A percentile compares a stretch with the other conserved stretches of the same genome.
These are phyloP conservation scores for Heliamphora pulchella DNA, from an alignment of 179 eudicot species.

Conservation along the genomic window DNA sequence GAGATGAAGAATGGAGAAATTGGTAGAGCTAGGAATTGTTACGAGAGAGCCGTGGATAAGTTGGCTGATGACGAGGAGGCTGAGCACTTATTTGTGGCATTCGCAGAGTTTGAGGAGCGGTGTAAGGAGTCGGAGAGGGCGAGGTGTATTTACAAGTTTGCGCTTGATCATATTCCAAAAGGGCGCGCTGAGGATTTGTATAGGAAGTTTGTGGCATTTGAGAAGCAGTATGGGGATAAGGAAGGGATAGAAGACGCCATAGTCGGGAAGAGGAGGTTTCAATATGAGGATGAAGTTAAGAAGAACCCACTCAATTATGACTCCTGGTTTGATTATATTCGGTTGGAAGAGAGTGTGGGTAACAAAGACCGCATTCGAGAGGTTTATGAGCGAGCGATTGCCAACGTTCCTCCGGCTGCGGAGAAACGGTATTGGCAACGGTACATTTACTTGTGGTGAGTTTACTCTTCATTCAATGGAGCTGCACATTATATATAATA, in stretches of 20 bases:
- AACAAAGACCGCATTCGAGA: conserved; percentile 53
- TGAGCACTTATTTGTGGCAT: conserved; percentile 65
- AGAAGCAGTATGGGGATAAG: conserved; percentile 74
- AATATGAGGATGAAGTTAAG: conserved; percentile 73
- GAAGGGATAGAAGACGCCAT: conserved; percentile 88
- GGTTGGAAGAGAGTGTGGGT: conserved; percentile 69
- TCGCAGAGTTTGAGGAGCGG: conserved; percentile 75
- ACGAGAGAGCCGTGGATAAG: conserved; percentile 69
- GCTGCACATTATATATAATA: neutral
- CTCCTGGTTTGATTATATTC: conserved; percentile 71
- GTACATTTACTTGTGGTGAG: conserved; percentile 78
- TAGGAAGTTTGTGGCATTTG: conserved; percentile 78
- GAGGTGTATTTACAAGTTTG: conserved; percentile 75
- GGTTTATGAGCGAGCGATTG: conserved; percentile 71
- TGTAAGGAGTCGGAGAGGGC: conserved; percentile 79
- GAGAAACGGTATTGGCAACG: conserved; percentile 93
- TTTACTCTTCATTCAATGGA: neutral
- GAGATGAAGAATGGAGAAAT: conserved; percentile 83
- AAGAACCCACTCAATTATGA: conserved; percentile 80
- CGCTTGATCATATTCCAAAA: conserved; percentile 78
- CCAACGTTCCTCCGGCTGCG: conserved; percentile 76
- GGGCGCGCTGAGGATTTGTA: conserved; percentile 81
- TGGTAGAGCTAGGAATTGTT: conserved; percentile 49
- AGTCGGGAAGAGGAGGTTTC: conserved; percentile 81
- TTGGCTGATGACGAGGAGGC: conserved; percentile 83